phyloP scores from a whole-genome alignment of 805 yeast genomes.

The Cyberlindnera suaveolens region DNA sequence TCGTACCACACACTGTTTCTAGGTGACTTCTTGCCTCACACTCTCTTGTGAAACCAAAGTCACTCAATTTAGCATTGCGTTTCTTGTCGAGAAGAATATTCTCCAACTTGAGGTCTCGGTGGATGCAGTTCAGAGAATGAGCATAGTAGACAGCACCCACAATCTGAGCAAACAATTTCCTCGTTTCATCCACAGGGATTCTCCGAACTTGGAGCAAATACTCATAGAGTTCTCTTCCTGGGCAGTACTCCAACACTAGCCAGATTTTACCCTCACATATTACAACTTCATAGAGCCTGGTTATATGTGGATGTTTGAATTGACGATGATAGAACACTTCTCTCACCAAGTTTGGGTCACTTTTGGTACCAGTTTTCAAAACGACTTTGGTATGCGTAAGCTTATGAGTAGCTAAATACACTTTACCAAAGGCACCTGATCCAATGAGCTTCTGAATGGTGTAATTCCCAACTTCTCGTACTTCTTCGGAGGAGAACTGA shows the following conservation, averaged over 20 bases:
- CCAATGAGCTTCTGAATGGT: slow-evolving; percentile 70
- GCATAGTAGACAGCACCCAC: slow-evolving; percentile 57
- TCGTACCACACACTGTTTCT: slow-evolving; percentile 88
- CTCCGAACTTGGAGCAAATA: slow-evolving; percentile 48
- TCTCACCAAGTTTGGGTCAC: slow-evolving; percentile 81
- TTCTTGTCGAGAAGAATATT: slow-evolving; percentile 59
- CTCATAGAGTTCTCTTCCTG: slow-evolving; percentile 71
- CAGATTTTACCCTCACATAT: slow-evolving; percentile 69
- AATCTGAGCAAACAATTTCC: slow-evolving; percentile 56
- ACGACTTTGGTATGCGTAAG: slow-evolving; percentile 76
- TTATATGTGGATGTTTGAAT: slow-evolving; percentile 76
- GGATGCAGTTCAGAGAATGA: slow-evolving; percentile 72
- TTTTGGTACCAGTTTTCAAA: slow-evolving; percentile 69
- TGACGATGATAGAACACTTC: slow-evolving; percentile 87
- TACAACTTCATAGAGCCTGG: slow-evolving; percentile 78
- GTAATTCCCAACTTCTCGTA: slow-evolving; percentile 76
- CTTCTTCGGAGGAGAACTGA: slow-evolving; percentile 39
- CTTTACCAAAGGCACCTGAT: slow-evolving; percentile 90
- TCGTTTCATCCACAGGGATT: slow-evolving; percentile 44
- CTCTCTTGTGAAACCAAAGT: slow-evolving; percentile 92
- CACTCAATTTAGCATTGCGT: slow-evolving; percentile 69
- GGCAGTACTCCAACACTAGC: slow-evolving; percentile 88
- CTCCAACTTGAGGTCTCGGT: slow-evolving; percentile 80
- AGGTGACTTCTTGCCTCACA: slow-evolving; percentile 48
- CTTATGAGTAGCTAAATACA: slow-evolving; percentile 75